Percentiles rank a stretch among this genome's conserved stretches.
Conservation (phyloP, 305 asterid species). For the Solanum chacoense region DNA sequence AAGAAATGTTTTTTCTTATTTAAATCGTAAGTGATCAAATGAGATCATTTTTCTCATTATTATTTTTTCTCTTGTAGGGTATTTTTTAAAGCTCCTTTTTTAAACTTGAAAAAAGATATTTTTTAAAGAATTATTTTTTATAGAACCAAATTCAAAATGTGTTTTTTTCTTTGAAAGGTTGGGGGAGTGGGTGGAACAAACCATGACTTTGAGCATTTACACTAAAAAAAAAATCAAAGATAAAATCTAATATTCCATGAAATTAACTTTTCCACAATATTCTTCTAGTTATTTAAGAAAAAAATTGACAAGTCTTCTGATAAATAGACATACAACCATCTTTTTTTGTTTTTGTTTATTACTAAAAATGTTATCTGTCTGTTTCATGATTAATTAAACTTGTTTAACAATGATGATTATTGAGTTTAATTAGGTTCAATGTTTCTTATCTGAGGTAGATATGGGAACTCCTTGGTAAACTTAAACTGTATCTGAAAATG, state of each 20-base stretch:
- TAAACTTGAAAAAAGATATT: neutral
- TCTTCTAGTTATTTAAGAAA: neutral
- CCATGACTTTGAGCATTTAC: neutral
- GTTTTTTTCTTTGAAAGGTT: neutral
- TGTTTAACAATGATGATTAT: neutral
- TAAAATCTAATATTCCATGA: neutral
- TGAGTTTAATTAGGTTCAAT: neutral
- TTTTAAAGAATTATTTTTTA: neutral
- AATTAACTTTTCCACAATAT: neutral
- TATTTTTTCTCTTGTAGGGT: neutral
- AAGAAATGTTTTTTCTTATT: neutral
- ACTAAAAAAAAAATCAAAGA: neutral
- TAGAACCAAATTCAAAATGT: neutral
- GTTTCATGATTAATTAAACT: neutral
- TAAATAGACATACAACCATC: neutral
- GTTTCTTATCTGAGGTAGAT: neutral
- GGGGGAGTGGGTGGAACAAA: neutral
- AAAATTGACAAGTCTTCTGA: neutral
- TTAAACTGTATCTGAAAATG: neutral
- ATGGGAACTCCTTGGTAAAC: neutral
- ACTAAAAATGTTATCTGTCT: neutral
- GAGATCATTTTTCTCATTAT: neutral
- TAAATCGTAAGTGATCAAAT: neutral
- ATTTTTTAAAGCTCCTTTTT: neutral
- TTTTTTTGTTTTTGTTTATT: neutral